Conservation (phyloP, 1,139 yeast species). For the Lodderomyces beijingensis region DNA sequence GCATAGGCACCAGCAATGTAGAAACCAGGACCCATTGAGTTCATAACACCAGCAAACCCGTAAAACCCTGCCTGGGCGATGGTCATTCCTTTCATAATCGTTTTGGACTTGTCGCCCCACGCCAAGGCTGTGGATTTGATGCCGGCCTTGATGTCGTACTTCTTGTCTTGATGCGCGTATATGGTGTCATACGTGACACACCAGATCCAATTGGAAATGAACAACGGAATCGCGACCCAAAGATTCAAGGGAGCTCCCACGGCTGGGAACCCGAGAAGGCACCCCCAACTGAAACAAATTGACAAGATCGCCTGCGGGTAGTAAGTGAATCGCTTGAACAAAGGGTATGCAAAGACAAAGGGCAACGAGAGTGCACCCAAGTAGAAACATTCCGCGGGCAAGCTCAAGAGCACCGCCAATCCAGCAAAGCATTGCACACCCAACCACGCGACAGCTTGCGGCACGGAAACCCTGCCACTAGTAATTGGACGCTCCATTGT, state of each 20-base stretch:
- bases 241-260: conserved; percentile 75
- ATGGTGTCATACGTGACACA: conserved; percentile 94
- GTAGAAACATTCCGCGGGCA: conserved; percentile 79
- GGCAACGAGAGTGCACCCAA: conserved; percentile 80
- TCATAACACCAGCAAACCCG: conserved; percentile 70
- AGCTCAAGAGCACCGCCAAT: conserved; percentile 59
- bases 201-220: conserved; percentile 80
- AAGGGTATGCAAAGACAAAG: conserved; percentile 81
- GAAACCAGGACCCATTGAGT: conserved; percentile 87
- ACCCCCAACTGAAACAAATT: conserved; percentile 92
- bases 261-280: conserved; percentile 90
- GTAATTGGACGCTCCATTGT: conserved; percentile 90
- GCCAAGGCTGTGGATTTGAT: conserved; percentile 91
- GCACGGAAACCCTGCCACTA: conserved; percentile 70
- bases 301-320: conserved; percentile 87
- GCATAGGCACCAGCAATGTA: conserved; percentile 62
- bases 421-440: conserved; percentile 79
- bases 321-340: conserved; percentile 89
- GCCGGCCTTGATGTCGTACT: conserved; percentile 82
- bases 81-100: conserved; percentile 59
- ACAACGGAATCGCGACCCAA: conserved; percentile 74
- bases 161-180: conserved; percentile 96
- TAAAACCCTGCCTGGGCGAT: conserved; percentile 63
- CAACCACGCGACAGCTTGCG: conserved; percentile 70
- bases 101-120: conserved; percentile 80